Percentiles rank a stretch among this genome's conserved stretches.
These are phyloP conservation scores for Boletus sensibilis DNA, from an alignment of 768 basidiomycete species.

Conservation along the genomic window DNA sequence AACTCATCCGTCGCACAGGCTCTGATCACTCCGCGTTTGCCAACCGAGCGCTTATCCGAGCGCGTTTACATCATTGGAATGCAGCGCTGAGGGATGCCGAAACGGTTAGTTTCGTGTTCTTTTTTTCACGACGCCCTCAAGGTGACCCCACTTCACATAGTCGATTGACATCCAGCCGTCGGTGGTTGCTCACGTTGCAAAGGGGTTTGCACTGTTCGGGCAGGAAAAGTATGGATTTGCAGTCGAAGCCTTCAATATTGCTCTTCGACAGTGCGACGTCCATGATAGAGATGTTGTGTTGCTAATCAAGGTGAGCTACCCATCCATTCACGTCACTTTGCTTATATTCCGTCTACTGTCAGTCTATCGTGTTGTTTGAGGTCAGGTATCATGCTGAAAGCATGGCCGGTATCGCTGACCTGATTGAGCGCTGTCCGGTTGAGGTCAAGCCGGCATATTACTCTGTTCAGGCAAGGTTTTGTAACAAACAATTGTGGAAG, in stretches of 20 bases:
- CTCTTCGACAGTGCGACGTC: conserved; percentile 8
- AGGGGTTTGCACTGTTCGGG: conserved; percentile 10
- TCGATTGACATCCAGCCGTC: conserved; percentile 12
- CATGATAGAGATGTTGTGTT: conserved; percentile 3
- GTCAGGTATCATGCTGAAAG: conserved; percentile 10
- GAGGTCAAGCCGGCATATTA: conserved; percentile 1
- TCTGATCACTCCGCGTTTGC: conserved; percentile 4
- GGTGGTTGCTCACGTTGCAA: conserved; percentile 7
- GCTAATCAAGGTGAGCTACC: conserved; percentile 1
- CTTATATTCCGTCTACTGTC: not conserved
- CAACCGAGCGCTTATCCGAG: conserved; percentile 6
- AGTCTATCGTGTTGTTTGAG: conserved; percentile 10
- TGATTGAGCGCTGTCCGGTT: conserved; percentile 1
- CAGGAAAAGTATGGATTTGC: conserved; percentile 4
- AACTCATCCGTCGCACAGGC: not conserved
- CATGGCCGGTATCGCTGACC: conserved; percentile 9
- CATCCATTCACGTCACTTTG: no score
- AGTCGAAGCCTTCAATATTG: conserved; percentile 4
- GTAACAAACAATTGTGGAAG: not conserved
- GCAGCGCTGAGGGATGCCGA: conserved; percentile 11
- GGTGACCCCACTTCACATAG: not conserved
- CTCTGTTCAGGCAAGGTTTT: conserved; percentile 6
- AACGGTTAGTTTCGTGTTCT: not conserved
- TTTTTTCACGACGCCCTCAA: not conserved
- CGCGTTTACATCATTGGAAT: conserved; percentile 5